Evolutionary conservation across 164 flowering plant species (phyloP).

Genomic region (Chloranthus sessilifolius): DNA sequence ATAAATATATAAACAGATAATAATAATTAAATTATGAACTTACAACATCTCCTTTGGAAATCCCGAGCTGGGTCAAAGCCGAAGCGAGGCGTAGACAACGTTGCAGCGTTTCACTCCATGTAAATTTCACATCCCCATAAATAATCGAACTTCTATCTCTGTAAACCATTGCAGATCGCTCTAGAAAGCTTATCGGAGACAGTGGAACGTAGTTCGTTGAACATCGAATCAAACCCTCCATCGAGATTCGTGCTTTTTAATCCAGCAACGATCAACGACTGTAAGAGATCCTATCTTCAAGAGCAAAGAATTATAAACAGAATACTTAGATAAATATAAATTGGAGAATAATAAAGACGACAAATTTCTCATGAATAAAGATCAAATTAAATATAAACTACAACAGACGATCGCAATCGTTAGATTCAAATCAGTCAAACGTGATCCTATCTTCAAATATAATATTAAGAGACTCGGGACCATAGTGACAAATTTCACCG

Average conservation of each 20-base stretch:
- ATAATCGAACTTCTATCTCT: constrained; percentile 24
- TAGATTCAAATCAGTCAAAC: too few species aligned
- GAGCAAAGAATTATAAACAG: too few species aligned
- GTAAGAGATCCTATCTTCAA: too few species aligned
- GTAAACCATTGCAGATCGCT: constrained; percentile 24
- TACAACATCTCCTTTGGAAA: constrained; percentile 22
- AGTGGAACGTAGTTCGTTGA: constrained; percentile 33
- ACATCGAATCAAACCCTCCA: constrained; percentile 11
- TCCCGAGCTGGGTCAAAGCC: constrained; percentile 21
- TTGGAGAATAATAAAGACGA: too few species aligned
- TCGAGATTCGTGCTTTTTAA: neutral
- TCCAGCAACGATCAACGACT: too few species aligned
- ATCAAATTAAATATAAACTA: too few species aligned
- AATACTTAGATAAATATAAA: too few species aligned
- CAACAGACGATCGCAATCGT: too few species aligned
- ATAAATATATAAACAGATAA: neutral
- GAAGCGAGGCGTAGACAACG: constrained; percentile 34
- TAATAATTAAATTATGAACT: neutral
- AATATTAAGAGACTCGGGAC: too few species aligned
- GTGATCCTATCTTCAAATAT: too few species aligned
- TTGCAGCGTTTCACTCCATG: constrained; percentile 30
- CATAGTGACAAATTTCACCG: too few species aligned
- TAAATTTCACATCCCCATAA: constrained; percentile 20
- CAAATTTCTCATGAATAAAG: too few species aligned
- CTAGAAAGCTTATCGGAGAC: constrained; percentile 36